Evolutionary conservation across 768 basidiomycete genomes (phyloP).

Genomic region (Mycena leptocephala): DNA sequence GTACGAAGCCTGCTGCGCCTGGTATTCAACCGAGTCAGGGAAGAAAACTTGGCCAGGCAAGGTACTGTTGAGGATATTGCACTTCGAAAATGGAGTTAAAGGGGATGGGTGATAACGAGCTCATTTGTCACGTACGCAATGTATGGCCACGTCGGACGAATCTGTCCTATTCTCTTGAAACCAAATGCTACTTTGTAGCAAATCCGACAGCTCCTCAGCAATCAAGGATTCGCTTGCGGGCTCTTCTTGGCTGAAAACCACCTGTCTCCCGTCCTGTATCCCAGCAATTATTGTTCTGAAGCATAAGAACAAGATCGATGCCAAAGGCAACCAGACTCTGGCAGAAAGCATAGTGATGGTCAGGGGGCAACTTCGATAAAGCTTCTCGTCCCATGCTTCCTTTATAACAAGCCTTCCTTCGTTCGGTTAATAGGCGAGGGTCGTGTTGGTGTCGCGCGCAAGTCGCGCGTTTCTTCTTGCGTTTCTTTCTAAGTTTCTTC

Average conservation of each 20-base stretch:
- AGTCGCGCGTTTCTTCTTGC: too few species aligned
- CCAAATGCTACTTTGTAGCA: slow-evolving; percentile 21
- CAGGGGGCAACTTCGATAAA: not conserved
- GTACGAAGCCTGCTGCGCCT: slow-evolving; percentile 28
- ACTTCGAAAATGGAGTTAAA: not conserved
- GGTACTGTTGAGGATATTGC: slow-evolving; percentile 9
- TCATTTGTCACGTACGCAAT: slow-evolving; percentile 2
- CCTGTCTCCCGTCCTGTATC: not conserved
- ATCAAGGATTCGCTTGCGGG: not conserved
- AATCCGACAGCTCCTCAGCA: slow-evolving; percentile 9
- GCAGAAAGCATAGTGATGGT: not conserved
- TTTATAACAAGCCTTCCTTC: too few species aligned
- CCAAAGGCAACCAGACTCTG: not conserved
- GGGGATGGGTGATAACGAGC: too few species aligned
- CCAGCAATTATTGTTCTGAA: not conserved
- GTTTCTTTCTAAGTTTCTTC: not conserved
- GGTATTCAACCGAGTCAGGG: slow-evolving; percentile 23
- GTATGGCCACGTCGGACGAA: not conserved
- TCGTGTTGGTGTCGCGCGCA: too few species aligned
- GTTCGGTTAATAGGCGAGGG: not conserved
- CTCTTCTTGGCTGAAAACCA: not conserved
- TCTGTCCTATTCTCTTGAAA: slow-evolving; percentile 13
- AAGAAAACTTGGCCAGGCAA: slow-evolving; percentile 30
- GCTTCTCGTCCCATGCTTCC: too few species aligned
- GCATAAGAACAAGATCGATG: not conserved